phyloP scores from a whole-genome alignment of 495 filamentous ascomycete species.

The Lophium mytilinum region DNA sequence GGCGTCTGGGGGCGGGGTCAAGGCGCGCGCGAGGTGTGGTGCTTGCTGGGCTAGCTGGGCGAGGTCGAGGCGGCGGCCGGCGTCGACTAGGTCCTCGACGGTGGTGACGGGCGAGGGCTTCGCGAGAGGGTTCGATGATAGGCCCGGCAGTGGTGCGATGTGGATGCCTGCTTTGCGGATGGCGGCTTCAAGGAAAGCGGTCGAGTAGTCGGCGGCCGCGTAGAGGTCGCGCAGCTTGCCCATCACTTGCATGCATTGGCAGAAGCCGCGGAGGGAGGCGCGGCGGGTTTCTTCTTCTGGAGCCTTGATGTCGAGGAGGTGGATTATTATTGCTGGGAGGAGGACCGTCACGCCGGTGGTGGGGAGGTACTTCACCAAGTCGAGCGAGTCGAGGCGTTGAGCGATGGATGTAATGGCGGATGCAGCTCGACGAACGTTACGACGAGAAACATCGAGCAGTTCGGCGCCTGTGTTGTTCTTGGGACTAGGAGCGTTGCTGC shows the following conservation, averaged over 20 bases:
- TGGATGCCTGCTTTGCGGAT: constrained; percentile 69
- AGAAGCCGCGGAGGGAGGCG: constrained; percentile 65
- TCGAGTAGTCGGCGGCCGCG: constrained; percentile 77
- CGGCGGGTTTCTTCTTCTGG: constrained; percentile 58
- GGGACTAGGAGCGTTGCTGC: constrained; percentile 45
- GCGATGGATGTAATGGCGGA: constrained; percentile 73
- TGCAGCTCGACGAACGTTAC: constrained; percentile 70
- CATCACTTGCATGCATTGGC: constrained; percentile 78
- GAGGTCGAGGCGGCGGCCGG: constrained; percentile 28
- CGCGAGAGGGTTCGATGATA: neutral
- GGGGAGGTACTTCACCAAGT: constrained; percentile 69
- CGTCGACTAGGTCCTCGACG: constrained; percentile 33
- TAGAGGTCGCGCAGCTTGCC: constrained; percentile 74
- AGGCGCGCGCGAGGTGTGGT: constrained; percentile 13
- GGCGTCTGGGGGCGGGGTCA: constrained; percentile 36
- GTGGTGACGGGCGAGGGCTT: constrained; percentile 24
- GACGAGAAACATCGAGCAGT: constrained; percentile 68
- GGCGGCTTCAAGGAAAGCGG: constrained; percentile 75
- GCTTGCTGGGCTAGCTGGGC: neutral
- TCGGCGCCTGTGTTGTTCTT: constrained; percentile 46
- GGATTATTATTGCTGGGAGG: constrained; percentile 83
- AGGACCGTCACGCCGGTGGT: constrained; percentile 85
- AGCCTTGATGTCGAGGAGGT: constrained; percentile 81
- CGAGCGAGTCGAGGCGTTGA: constrained; percentile 56
- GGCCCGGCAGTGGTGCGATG: constrained; percentile 12